phyloP scores from a whole-genome alignment of 768 basidiomycete genomes.

The Macrolepiota albuminosa region DNA sequence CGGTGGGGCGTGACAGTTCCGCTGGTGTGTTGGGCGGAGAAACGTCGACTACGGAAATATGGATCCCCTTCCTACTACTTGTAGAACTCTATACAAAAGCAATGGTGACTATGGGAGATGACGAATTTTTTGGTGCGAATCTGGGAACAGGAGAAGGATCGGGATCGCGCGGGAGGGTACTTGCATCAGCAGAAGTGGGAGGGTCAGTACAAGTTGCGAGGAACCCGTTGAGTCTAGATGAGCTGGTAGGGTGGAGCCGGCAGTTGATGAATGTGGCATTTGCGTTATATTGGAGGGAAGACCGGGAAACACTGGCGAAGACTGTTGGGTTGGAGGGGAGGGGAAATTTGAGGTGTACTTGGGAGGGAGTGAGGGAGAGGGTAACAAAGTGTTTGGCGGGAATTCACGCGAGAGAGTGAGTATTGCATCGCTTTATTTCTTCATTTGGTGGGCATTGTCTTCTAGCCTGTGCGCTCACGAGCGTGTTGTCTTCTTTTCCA shows the following conservation, averaged over 20 bases:
- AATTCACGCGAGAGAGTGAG: conserved; percentile 88
- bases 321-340: not conserved
- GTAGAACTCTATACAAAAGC: conserved; percentile 79
- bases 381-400: conserved; percentile 75
- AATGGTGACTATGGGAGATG: conserved; percentile 90
- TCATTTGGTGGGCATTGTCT: not conserved
- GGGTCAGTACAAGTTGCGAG: conserved; percentile 26
- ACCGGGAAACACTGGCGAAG: conserved; percentile 27
- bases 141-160: not conserved
- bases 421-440: conserved; percentile 6
- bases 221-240: conserved; percentile 81
- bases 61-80: conserved; percentile 74
- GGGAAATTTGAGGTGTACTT: conserved; percentile 39
- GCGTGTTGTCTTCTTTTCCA: not conserved
- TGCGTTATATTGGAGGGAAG: conserved; percentile 49
- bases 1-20: conserved; percentile 55
- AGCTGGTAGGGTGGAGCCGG: conserved; percentile 70
- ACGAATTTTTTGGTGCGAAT: conserved; percentile 79
- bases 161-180: not conserved
- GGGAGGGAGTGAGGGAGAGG: conserved; percentile 70
- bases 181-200: not conserved
- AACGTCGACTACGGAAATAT: conserved; percentile 35
- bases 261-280: conserved; percentile 84
- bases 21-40: conserved; percentile 20
- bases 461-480: not conserved